Evolutionary conservation across 768 basidiomycete genomes (phyloP).

Genomic region (Collybia mongolica): DNA sequence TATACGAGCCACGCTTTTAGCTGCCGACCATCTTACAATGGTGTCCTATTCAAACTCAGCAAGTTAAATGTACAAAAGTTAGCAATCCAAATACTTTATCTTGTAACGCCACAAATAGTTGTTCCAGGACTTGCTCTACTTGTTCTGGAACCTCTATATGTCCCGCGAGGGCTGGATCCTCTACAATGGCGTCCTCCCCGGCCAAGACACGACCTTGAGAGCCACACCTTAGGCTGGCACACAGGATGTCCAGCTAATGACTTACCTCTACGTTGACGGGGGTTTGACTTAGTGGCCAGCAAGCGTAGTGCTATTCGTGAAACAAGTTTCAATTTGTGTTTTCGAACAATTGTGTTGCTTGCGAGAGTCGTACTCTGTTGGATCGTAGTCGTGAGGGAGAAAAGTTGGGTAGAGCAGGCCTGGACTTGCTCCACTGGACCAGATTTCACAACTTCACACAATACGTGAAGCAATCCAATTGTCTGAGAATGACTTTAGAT

Average conservation of each 20-base stretch:
- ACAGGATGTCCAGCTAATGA: conserved; percentile 4
- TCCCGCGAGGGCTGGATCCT: conserved; percentile 23
- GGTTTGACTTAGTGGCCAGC: conserved; percentile 46
- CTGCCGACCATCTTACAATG: conserved; percentile 90
- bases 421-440: conserved; percentile 55
- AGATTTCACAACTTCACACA: conserved; percentile 70
- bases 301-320: conserved; percentile 63
- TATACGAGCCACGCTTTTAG: conserved; percentile 88
- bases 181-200: conserved; percentile 18
- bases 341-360: conserved; percentile 67
- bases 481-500: conserved; percentile 38
- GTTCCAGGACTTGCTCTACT: conserved; percentile 71
- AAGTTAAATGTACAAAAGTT: neutral
- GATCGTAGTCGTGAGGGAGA: conserved; percentile 43
- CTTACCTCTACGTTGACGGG: conserved; percentile 41
- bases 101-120: conserved; percentile 69
- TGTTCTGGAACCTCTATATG: conserved; percentile 75
- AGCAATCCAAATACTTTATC: conserved; percentile 60
- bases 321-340: conserved; percentile 64
- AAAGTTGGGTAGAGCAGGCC: conserved; percentile 38
- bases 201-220: conserved; percentile 29
- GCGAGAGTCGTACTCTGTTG: conserved; percentile 37
- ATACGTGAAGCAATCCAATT: conserved; percentile 65
- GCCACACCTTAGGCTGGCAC: neutral
- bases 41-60: conserved; percentile 64